phyloP scores from a whole-genome alignment of 306 rosid genomes.

The Carpinus viminea region DNA sequence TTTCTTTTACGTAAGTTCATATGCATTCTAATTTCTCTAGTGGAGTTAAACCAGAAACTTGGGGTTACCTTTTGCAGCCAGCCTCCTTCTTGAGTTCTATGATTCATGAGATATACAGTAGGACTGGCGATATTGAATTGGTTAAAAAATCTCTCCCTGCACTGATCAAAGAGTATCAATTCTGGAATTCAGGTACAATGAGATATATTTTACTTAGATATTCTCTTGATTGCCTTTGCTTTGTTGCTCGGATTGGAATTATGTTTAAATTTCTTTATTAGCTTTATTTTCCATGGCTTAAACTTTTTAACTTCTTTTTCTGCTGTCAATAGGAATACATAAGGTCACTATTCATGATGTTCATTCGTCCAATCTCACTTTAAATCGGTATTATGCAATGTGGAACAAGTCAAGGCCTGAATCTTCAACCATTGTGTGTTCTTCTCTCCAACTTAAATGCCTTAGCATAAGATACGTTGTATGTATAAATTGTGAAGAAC shows the following conservation, averaged over 20 bases:
- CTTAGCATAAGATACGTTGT: slow-evolving; percentile 14
- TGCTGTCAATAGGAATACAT: slow-evolving; percentile 61
- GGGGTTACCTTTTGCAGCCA: slow-evolving; percentile 59
- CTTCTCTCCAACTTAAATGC: slow-evolving; percentile 10
- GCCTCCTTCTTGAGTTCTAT: slow-evolving; percentile 93
- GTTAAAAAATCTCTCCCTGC: slow-evolving; percentile 74
- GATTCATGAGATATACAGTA: slow-evolving; percentile 66
- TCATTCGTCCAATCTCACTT: slow-evolving; percentile 49
- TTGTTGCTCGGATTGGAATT: slow-evolving; percentile 6
- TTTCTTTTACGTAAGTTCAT: neutral
- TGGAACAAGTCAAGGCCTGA: slow-evolving; percentile 94
- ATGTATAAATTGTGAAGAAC: slow-evolving; percentile 19
- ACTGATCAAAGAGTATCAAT: slow-evolving; percentile 70
- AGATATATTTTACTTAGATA: slow-evolving; percentile 18
- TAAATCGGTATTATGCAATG: slow-evolving; percentile 82
- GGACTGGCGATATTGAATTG: slow-evolving; percentile 62
- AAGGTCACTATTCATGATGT: slow-evolving; percentile 56
- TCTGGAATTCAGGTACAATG: slow-evolving; percentile 85
- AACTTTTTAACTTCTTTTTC: slow-evolving; percentile 14
- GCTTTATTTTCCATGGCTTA: slow-evolving; percentile 4
- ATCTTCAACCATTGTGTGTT: slow-evolving; percentile 59
- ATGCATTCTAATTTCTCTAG: neutral
- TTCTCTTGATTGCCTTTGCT: neutral
- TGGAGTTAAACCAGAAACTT: slow-evolving; percentile 15
- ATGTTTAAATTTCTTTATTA: slow-evolving; percentile 21